These are phyloP conservation scores for Aspergillus ustus DNA, from an alignment of 2,329 filamentous ascomycete genomes.

Conservation along the genomic window DNA sequence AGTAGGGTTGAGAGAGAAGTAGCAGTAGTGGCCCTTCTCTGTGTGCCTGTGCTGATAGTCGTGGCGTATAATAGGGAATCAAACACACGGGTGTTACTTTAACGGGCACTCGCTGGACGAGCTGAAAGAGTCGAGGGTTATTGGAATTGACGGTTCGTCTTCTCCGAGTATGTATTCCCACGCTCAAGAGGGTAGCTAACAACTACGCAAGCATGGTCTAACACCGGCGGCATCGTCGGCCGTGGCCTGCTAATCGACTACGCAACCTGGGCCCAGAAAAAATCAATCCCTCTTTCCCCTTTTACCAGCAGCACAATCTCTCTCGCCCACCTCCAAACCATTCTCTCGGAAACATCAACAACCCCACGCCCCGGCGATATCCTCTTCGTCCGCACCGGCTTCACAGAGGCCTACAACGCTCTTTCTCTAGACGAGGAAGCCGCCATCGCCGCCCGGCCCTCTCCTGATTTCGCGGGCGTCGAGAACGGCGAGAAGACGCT, in stretches of 20 bases:
- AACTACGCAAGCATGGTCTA: conserved; percentile 36
- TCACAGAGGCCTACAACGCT: conserved; percentile 50
- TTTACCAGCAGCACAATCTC: conserved; percentile 52
- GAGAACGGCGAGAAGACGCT: conserved; percentile 55
- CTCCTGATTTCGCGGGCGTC: conserved; percentile 46
- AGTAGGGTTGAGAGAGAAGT: too few species aligned
- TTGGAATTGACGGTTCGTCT: conserved; percentile 47
- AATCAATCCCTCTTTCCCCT: conserved; percentile 42
- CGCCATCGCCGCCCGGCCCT: conserved; percentile 36
- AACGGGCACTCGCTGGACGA: conserved; percentile 47
- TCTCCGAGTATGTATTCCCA: not conserved
- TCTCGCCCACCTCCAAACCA: conserved; percentile 47
- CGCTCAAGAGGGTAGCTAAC: not conserved
- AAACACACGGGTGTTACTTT: conserved; percentile 48
- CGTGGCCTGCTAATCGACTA: conserved; percentile 57
- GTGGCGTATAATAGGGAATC: conserved; percentile 40
- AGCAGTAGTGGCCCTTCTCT: too few species aligned
- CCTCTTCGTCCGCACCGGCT: conserved; percentile 61
- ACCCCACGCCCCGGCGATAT: conserved; percentile 57
- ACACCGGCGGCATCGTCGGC: conserved; percentile 46
- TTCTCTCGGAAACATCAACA: conserved; percentile 50
- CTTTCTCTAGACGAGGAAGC: conserved; percentile 44
- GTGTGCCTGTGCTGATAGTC: not conserved
- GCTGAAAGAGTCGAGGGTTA: conserved; percentile 39
- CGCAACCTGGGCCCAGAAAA: conserved; percentile 46